Evolutionary conservation across 2,329 filamentous ascomycete species (phyloP).

Genomic region (Daldinia sp.): DNA sequence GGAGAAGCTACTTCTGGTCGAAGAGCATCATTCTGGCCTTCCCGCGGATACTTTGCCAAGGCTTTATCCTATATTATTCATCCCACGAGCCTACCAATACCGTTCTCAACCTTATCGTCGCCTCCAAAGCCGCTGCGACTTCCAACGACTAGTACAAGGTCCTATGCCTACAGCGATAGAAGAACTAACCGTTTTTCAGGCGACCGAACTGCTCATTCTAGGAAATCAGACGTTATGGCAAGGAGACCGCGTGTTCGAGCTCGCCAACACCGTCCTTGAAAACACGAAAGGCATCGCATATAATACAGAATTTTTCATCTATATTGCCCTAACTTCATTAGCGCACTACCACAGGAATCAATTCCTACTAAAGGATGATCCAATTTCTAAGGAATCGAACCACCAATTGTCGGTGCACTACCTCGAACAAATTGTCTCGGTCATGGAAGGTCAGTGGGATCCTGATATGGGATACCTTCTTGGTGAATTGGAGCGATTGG

Average conservation of each 20-base stretch:
- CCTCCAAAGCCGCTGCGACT: constrained; percentile 43
- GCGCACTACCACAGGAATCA: constrained; percentile 41
- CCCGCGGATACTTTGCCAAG: constrained; percentile 42
- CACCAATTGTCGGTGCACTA: constrained; percentile 40
- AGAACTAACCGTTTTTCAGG: constrained; percentile 40
- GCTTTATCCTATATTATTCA: constrained; percentile 43
- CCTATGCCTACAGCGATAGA: constrained; percentile 40
- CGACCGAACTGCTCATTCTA: constrained; percentile 41
- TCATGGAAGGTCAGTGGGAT: constrained; percentile 44
- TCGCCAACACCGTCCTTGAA: constrained; percentile 41
- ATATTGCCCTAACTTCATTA: constrained; percentile 41
- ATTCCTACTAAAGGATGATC: constrained; percentile 30
- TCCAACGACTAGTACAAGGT: constrained; percentile 33
- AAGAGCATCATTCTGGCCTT: constrained; percentile 40
- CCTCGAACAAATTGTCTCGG: constrained; percentile 39
- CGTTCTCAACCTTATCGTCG: constrained; percentile 39
- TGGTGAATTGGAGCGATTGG: constrained; percentile 42
- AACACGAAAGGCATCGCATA: constrained; percentile 41
- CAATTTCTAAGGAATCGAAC: constrained; percentile 20
- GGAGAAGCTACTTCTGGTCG: constrained; percentile 41
- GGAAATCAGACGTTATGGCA: constrained; percentile 41
- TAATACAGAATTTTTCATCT: constrained; percentile 43
- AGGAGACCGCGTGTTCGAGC: constrained; percentile 36
- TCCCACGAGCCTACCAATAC: constrained; percentile 43
- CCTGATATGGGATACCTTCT: constrained; percentile 44